Percentiles rank a stretch among this genome's conserved stretches.
Conservation (phyloP, 2,329 filamentous ascomycete species). For the Knoxdaviesia capensis region DNA sequence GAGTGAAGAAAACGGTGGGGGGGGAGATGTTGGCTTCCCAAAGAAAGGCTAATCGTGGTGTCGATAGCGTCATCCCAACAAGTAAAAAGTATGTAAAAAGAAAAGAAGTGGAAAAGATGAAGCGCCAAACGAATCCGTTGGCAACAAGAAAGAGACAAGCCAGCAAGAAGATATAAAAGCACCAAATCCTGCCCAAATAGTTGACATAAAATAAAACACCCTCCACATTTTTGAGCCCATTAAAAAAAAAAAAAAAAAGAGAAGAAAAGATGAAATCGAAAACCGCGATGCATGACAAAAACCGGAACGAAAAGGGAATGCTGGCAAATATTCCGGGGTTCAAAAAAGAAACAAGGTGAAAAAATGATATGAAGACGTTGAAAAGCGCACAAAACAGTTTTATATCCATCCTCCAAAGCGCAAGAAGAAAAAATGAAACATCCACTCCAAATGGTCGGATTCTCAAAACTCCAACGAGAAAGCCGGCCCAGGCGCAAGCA, state of each 20-base stretch:
- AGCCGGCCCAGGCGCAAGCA: too few species aligned
- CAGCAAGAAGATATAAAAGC: background rate
- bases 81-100: background rate
- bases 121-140: background rate
- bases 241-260: constrained; percentile 1
- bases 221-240: background rate
- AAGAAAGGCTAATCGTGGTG: too few species aligned
- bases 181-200: constrained; percentile 1
- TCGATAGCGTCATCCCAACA: background rate
- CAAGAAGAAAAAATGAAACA: too few species aligned
- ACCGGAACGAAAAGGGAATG: constrained; percentile 1
- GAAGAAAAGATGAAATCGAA: constrained; percentile 7
- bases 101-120: constrained; percentile 1
- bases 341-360: constrained; percentile 2
- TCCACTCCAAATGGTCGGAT: too few species aligned
- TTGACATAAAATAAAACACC: constrained; percentile 1
- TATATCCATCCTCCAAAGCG: too few species aligned
- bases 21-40: too few species aligned
- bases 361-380: background rate
- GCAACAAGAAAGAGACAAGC: background rate
- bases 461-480: too few species aligned
- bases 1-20: background rate
- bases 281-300: constrained; percentile 4
- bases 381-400: too few species aligned
- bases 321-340: too few species aligned